These are phyloP conservation scores for Lagenaria siceraria DNA, from an alignment of 306 rosid genomes.

Conservation along the genomic window DNA sequence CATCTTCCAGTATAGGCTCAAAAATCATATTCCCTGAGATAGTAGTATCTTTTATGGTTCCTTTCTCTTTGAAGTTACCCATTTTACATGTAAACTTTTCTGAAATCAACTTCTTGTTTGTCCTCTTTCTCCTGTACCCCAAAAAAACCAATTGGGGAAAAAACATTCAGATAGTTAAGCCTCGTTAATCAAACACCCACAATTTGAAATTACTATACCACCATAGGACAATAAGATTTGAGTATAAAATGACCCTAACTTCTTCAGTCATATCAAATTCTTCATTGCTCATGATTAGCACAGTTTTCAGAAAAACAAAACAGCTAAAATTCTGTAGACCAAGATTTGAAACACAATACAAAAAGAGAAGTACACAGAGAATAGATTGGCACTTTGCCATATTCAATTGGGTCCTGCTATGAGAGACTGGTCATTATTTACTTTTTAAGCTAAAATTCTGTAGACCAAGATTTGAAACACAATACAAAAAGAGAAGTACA, in stretches of 20 bases:
- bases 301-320: neutral
- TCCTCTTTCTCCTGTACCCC: slow-evolving; percentile 33
- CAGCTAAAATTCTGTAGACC: neutral
- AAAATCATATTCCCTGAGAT: slow-evolving; percentile 54
- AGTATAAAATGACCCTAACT: neutral
- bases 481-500: neutral
- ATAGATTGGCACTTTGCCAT: neutral
- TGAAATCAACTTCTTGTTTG: slow-evolving; percentile 18
- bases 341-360: neutral
- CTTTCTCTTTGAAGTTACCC: slow-evolving; percentile 27
- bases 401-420: neutral
- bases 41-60: slow-evolving; percentile 22
- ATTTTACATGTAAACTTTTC: slow-evolving; percentile 29
- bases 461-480: neutral
- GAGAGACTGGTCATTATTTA: neutral
- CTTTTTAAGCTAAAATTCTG: neutral
- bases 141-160: neutral
- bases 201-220: neutral
- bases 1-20: slow-evolving; percentile 62
- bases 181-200: neutral
- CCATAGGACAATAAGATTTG: neutral
- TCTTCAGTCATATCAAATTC: neutral
- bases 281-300: neutral
- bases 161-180: neutral
- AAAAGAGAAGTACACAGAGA: neutral